Percentiles rank a stretch among this genome's conserved stretches.
Conservation (phyloP, 257 asterid genomes). For the Buddleja alternifolia region DNA sequence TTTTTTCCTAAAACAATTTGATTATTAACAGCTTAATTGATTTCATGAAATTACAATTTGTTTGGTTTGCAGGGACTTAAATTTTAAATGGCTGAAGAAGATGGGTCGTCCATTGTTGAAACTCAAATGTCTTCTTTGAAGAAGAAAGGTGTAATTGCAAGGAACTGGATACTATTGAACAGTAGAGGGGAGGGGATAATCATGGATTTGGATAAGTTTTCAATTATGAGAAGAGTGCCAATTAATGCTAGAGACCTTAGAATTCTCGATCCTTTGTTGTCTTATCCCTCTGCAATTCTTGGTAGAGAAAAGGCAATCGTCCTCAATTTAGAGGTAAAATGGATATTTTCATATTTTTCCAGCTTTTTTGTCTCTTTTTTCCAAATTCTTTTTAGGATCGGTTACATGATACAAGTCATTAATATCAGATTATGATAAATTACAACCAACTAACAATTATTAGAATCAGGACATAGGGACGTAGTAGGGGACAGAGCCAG, state of each 20-base stretch:
- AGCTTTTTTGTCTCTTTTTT: background rate
- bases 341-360: background rate
- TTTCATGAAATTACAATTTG: too few relatives aligned
- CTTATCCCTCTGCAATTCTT: slow-evolving; percentile 88
- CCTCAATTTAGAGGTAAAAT: slow-evolving; percentile 79
- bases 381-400: too few relatives aligned
- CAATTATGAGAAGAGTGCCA: slow-evolving; percentile 71
- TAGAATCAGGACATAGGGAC: too few relatives aligned
- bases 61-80: slow-evolving; percentile 24
- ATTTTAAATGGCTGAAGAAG: slow-evolving; percentile 41
- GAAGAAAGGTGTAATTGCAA: slow-evolving; percentile 61
- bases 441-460: too few relatives aligned
- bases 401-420: too few relatives aligned
- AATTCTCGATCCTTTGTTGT: slow-evolving; percentile 82
- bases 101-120: slow-evolving; percentile 42
- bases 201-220: slow-evolving; percentile 82
- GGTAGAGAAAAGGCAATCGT: slow-evolving; percentile 83
- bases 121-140: slow-evolving; percentile 38
- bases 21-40: too few relatives aligned
- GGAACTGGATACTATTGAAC: slow-evolving; percentile 74
- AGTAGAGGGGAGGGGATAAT: slow-evolving; percentile 58
- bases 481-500: too few relatives aligned
- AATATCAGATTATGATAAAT: too few relatives aligned
- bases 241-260: slow-evolving; percentile 89
- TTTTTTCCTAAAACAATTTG: background rate